These are phyloP conservation scores for Withania somnifera DNA, from an alignment of 305 asterid genomes.

Conservation along the genomic window DNA sequence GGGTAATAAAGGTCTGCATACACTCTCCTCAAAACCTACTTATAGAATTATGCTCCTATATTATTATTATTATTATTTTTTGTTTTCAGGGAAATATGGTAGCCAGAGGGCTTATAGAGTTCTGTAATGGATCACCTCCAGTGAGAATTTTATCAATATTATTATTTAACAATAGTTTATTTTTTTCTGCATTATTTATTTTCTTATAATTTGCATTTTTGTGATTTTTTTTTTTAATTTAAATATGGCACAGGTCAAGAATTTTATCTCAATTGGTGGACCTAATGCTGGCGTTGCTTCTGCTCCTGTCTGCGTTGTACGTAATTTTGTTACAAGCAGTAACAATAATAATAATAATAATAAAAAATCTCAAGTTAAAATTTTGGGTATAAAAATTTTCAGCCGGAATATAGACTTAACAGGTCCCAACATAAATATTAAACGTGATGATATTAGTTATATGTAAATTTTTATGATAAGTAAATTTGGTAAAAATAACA, in stretches of 20 bases:
- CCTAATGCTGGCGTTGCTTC: constrained; percentile 21
- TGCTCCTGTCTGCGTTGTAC: constrained; percentile 4
- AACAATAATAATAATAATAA: background rate
- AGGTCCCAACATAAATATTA: no score
- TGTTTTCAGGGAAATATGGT: constrained; percentile 6
- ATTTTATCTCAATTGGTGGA: constrained; percentile 17
- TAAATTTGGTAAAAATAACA: no score
- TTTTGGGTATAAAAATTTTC: background rate
- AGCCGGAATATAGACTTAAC: no score
- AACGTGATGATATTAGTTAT: no score
- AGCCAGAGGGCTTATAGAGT: constrained; percentile 16
- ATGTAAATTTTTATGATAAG: no score
- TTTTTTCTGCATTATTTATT: background rate
- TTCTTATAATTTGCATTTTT: background rate
- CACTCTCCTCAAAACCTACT: no score
- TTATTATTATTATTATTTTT: background rate
- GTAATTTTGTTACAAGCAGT: background rate
- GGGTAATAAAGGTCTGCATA: no score
- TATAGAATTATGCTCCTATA: no score
- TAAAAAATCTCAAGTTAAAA: fast-evolving
- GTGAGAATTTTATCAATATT: background rate
- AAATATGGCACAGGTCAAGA: constrained; percentile 1
- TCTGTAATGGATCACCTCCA: constrained; percentile 15
- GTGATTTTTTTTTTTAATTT: background rate
- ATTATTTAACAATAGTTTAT: no score